phyloP scores from a whole-genome alignment of 306 rosid species.

The Urtica urens region DNA sequence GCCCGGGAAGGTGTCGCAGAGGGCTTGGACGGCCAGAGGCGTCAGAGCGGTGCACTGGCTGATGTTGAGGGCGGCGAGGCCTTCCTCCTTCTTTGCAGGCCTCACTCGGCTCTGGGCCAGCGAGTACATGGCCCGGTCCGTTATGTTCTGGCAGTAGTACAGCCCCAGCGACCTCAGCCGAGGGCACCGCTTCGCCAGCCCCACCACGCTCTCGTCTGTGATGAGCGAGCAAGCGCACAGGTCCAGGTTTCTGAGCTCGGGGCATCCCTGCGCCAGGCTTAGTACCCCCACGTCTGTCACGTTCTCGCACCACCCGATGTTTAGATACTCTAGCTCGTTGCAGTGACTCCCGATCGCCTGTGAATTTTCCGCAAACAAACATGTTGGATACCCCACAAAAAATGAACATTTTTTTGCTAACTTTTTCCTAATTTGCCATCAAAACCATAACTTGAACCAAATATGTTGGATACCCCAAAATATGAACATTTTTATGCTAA shows the following conservation, averaged over 20 bases:
- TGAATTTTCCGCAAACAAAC: not conserved
- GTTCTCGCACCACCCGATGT: conserved; percentile 91
- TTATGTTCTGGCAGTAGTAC: conserved; percentile 86
- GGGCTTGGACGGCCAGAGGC: conserved; percentile 83
- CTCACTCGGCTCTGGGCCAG: conserved; percentile 73
- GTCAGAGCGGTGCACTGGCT: conserved; percentile 98
- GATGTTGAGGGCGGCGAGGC: conserved; percentile 68
- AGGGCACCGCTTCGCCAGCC: conserved; percentile 68
- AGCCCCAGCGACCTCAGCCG: conserved; percentile 75
- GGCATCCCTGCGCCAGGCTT: conserved; percentile 79
- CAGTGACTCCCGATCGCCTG: conserved; percentile 83
- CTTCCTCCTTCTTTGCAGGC: conserved; percentile 53
- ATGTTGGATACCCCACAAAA: not conserved
- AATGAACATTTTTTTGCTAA: too few relatives aligned
- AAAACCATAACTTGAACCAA: too few relatives aligned
- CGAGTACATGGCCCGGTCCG: conserved; percentile 90
- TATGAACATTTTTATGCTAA: too few relatives aligned
- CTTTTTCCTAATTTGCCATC: not conserved
- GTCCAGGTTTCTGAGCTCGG: conserved; percentile 69
- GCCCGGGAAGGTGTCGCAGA: conserved; percentile 77
- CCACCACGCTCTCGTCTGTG: conserved; percentile 96
- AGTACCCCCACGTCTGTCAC: conserved; percentile 77
- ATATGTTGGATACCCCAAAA: not conserved
- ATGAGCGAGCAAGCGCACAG: conserved; percentile 79
- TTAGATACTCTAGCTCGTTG: conserved; percentile 60